Conservation (phyloP, 225 moss, liverwort and hornwort genomes). For the Marchantia paleacea region DNA sequence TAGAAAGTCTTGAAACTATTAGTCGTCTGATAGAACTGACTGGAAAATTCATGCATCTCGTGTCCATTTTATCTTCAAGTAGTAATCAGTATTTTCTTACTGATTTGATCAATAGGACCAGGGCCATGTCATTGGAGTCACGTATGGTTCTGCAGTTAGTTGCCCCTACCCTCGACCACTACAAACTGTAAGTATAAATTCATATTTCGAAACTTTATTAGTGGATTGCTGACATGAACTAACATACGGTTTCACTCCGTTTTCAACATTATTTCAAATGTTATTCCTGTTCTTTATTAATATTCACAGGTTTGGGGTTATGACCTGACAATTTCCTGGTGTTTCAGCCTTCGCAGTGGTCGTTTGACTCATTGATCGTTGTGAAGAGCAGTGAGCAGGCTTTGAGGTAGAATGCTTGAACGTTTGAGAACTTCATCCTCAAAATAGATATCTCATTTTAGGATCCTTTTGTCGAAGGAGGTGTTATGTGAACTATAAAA, state of each 20-base stretch:
- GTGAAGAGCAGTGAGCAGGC: conserved; percentile 76
- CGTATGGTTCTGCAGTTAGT: conserved; percentile 62
- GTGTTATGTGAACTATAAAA: not conserved
- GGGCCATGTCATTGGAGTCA: conserved; percentile 79
- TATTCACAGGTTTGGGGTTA: not conserved
- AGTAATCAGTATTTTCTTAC: too few relatives aligned
- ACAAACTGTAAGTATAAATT: conserved; percentile 43
- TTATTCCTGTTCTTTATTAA: too few relatives aligned
- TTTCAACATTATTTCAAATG: not conserved
- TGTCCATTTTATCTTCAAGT: too few relatives aligned
- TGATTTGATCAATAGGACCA: conserved; percentile 54
- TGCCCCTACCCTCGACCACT: conserved; percentile 73
- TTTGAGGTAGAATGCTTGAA: conserved; percentile 43
- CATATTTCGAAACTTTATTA: not conserved
- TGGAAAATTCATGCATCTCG: too few relatives aligned
- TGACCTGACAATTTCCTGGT: not conserved
- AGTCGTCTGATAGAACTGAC: too few relatives aligned
- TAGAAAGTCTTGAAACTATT: too few relatives aligned
- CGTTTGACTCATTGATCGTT: conserved; percentile 69
- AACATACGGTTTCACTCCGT: not conserved
- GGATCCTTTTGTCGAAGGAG: not conserved
- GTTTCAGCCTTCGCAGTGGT: conserved; percentile 72
- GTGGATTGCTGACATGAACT: not conserved
- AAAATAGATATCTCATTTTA: too few relatives aligned
- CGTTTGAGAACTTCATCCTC: not conserved